phyloP scores from a whole-genome alignment of 495 filamentous ascomycete genomes.

The Cercophora samala region DNA sequence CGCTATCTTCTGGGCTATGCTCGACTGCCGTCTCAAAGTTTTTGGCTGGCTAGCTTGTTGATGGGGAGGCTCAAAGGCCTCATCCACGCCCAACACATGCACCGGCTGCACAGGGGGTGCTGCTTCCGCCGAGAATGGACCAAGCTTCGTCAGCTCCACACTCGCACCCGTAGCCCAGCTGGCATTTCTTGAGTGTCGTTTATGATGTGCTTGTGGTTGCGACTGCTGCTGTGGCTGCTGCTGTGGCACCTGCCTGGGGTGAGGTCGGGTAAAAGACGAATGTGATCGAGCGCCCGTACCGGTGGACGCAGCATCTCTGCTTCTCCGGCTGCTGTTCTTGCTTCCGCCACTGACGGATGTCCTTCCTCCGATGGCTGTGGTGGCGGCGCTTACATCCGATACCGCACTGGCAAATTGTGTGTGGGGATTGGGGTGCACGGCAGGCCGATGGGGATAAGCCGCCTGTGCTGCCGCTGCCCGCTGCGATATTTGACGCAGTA shows the following conservation, averaged over 20 bases:
- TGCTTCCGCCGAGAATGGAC: no score
- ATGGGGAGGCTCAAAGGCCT: background rate
- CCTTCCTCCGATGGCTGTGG: slow-evolving; percentile 11
- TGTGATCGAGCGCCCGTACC: background rate
- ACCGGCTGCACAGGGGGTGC: background rate
- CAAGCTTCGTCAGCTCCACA: background rate
- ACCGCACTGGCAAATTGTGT: slow-evolving; percentile 17
- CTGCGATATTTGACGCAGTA: slow-evolving; percentile 20
- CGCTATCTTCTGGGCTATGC: slow-evolving; percentile 28
- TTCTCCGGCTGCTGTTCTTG: slow-evolving; percentile 12
- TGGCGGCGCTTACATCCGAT: slow-evolving; percentile 8
- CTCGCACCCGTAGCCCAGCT: slow-evolving; percentile 18
- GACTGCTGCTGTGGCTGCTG: slow-evolving; percentile 6
- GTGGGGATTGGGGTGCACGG: slow-evolving; percentile 25
- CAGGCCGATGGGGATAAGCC: background rate
- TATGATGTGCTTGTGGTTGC: background rate
- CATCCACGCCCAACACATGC: slow-evolving; percentile 10
- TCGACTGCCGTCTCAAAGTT: slow-evolving; percentile 27
- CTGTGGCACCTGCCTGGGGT: background rate
- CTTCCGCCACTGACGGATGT: background rate
- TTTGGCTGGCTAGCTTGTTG: slow-evolving; percentile 12
- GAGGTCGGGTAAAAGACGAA: background rate
- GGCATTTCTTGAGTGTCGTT: slow-evolving; percentile 12
- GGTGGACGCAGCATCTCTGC: background rate
- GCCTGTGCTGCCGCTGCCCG: slow-evolving; percentile 2